A percentile compares a stretch with the other conserved stretches of the same genome.
Evolutionary conservation across 1,284 basidiomycete species (phyloP).

Genomic region (Microbotryum intermedium): DNA sequence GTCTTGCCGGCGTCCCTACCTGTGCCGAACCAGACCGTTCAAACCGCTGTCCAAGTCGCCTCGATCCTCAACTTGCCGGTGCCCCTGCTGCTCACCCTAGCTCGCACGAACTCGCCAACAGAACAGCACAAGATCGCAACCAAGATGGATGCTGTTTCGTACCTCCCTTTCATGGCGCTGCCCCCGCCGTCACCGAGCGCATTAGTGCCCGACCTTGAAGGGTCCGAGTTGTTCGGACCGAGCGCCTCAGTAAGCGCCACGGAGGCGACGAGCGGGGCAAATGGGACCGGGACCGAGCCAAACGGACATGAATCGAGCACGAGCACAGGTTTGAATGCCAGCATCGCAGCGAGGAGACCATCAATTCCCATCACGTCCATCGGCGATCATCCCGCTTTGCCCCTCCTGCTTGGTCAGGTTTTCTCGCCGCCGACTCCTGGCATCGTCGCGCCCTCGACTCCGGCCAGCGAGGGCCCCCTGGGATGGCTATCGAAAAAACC

Average conservation of each 20-base stretch:
- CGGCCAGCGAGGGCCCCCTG: background rate
- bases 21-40: conserved; percentile 20
- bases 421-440: conserved; percentile 28
- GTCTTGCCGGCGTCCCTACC: conserved; percentile 22
- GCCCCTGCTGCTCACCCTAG: conserved; percentile 25
- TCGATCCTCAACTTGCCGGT: conserved; percentile 30
- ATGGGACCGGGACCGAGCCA: too few relatives aligned
- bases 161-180: conserved; percentile 23
- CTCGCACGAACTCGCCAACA: conserved; percentile 15
- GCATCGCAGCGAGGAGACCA: too few relatives aligned
- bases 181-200: conserved; percentile 30
- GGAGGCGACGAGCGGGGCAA: too few relatives aligned
- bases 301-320: too few relatives aligned
- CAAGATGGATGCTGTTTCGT: conserved; percentile 4
- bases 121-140: conserved; percentile 21
- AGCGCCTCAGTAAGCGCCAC: too few relatives aligned
- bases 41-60: conserved; percentile 26
- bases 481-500: conserved; percentile 6
- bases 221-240: background rate
- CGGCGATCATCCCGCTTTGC: conserved; percentile 23
- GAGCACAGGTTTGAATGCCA: too few relatives aligned
- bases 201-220: conserved; percentile 9
- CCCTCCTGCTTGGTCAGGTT: conserved; percentile 26
- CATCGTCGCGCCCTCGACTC: conserved; percentile 18
- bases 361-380: background rate